Percentiles rank a stretch among this genome's conserved stretches.
phyloP scores from a whole-genome alignment of 2,329 filamentous ascomycete genomes.

The Rutstroemia sp. region DNA sequence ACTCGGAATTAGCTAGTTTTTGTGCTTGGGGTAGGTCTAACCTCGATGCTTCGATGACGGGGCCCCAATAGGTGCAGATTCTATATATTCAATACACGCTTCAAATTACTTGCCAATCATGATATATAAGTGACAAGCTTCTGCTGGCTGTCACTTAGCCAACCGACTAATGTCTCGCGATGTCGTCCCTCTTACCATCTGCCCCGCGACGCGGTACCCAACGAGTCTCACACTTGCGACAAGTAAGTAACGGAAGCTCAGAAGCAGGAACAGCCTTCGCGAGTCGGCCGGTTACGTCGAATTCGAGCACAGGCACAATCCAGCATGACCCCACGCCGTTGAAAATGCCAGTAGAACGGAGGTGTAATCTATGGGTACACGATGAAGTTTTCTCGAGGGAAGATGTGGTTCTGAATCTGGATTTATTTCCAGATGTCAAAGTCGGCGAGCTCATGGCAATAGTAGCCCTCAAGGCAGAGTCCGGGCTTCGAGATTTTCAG shows the following conservation, averaged over 20 bases:
- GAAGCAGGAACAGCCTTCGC: slow-evolving; percentile 13
- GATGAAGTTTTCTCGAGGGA: slow-evolving; percentile 70
- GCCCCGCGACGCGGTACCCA: slow-evolving; percentile 23
- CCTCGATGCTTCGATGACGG: neutral
- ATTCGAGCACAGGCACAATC: slow-evolving; percentile 22
- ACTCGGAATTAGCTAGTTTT: neutral
- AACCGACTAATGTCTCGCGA: slow-evolving; percentile 15
- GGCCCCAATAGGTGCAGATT: neutral
- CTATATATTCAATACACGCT: neutral
- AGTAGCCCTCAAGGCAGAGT: slow-evolving; percentile 49
- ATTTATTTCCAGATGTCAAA: slow-evolving; percentile 58
- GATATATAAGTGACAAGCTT: slow-evolving; percentile 11
- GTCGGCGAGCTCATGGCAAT: slow-evolving; percentile 69
- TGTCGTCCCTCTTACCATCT: slow-evolving; percentile 20
- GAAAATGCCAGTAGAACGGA: slow-evolving; percentile 21
- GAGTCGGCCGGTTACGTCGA: slow-evolving; percentile 19
- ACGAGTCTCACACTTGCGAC: slow-evolving; percentile 25
- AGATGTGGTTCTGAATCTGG: slow-evolving; percentile 72
- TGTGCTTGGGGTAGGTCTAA: neutral
- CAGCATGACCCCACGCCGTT: slow-evolving; percentile 17
- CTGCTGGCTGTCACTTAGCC: slow-evolving; percentile 3
- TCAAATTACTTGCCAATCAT: slow-evolving; percentile 12
- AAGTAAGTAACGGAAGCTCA: slow-evolving; percentile 27
- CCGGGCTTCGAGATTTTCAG: slow-evolving; percentile 37
- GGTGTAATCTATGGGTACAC: slow-evolving; percentile 30